phyloP scores from a whole-genome alignment of 768 basidiomycete species.

The Wakefieldia striispora region DNA sequence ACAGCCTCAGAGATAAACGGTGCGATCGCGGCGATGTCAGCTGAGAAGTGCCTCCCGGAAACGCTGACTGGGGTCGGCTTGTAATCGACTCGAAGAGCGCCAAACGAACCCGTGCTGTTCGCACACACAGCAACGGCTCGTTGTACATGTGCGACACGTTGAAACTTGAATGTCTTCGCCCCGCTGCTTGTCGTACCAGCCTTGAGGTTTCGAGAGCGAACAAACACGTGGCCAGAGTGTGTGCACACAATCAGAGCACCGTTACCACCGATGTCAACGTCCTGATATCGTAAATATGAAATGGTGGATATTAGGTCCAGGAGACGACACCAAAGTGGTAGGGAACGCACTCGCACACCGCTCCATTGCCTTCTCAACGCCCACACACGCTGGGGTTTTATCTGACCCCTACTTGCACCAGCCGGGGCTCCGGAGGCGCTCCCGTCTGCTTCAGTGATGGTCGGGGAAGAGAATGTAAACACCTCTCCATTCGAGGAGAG shows the following conservation, averaged over 20 bases:
- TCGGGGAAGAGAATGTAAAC: constrained; percentile 67
- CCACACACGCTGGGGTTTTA: constrained; percentile 88
- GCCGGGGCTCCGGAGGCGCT: constrained; percentile 2
- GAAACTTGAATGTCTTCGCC: constrained; percentile 68
- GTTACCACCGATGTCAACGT: constrained; percentile 86
- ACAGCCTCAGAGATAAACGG: constrained; percentile 45
- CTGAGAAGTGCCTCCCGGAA: constrained; percentile 53
- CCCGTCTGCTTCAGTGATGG: constrained; percentile 31
- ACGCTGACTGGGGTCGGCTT: constrained; percentile 53
- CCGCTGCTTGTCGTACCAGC: constrained; percentile 21
- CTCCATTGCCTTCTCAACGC: constrained; percentile 83
- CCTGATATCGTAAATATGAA: constrained; percentile 39
- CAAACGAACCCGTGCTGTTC: constrained; percentile 86
- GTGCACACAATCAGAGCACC: constrained; percentile 91
- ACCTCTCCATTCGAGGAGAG: constrained; percentile 87
- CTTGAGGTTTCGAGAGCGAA: constrained; percentile 60
- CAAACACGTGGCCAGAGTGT: constrained; percentile 90
- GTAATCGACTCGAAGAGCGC: constrained; percentile 76
- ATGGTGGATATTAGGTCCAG: background rate
- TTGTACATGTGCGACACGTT: constrained; percentile 77
- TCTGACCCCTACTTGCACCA: constrained; percentile 32
- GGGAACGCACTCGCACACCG: constrained; percentile 60
- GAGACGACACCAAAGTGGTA: background rate
- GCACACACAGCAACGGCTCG: constrained; percentile 83
- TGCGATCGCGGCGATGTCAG: constrained; percentile 64